Base-by-base conservation (phyloP, 2,329 filamentous ascomycete genomes). In the Helotiales sp. region DNA sequence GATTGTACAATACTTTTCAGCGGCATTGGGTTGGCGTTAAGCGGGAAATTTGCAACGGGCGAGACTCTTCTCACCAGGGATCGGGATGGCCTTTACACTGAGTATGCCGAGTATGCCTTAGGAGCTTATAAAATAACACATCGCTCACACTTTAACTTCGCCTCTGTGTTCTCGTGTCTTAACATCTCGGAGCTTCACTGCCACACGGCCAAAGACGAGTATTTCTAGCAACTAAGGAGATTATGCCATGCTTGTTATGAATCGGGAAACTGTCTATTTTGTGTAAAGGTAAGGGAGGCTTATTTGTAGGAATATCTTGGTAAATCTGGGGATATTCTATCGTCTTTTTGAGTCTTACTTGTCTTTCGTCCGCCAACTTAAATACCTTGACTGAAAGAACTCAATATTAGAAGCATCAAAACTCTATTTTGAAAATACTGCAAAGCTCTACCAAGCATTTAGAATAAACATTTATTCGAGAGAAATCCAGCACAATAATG, bases 21-120 rank as follows among this genome's bases (percentile, higher is more conserved):
- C 40, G 24, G 57, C 57, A 50, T 37, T 34, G 59, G 45, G 11
- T 17, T 50, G 59, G 59, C 30, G 59, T 62, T 62, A n/a, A 30
- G 37, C 7, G n/a, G 15, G 26, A 22, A 22, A 17, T 55, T 20
- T 20, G 17, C 30, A 32, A 22, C 17, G n/a, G 20, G 28, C 30
- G 17, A 32, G 45, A 32, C 52, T 34, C 30, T 22, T 55, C 28
- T 55, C 52, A 32, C 17, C 20, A 54, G 17, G 24, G 7, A 54
- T 32, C 26, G 7, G n/a, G 15, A 32, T 32, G 26, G 15, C 10
- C 17, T 55, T 5, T 8, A 49, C 24, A 22, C 52, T 55, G 13
- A 10, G 24, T n/a, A n/a, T n/a, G n/a, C n/a, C n/a, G n/a, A n/a
- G n/a, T n/a, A n/a, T n/a, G n/a, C n/a, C n/a, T n/a, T n/a, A n/a